Percentiles rank a stretch among this genome's conserved stretches.
Evolutionary conservation across 176 grass and related monocot species (phyloP).

Genomic region (Leersia perrieri): DNA sequence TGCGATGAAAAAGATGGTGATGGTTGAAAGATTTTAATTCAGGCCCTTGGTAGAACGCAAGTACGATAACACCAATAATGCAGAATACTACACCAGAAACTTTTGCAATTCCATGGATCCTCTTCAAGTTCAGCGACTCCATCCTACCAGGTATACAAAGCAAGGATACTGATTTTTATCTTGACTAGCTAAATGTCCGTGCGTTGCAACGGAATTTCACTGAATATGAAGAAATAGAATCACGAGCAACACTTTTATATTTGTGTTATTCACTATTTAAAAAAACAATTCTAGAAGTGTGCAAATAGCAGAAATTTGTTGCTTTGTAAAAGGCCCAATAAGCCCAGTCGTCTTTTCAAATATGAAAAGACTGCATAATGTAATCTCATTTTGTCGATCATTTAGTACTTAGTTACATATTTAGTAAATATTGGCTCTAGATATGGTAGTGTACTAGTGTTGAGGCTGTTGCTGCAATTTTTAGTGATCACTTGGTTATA

Average conservation of each 20-base stretch:
- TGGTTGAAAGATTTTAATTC: slow-evolving; percentile 49
- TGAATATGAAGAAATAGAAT: too few relatives aligned
- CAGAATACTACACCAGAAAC: slow-evolving; percentile 32
- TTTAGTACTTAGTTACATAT: neutral
- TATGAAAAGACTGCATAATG: neutral
- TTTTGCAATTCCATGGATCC: slow-evolving; percentile 46
- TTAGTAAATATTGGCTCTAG: neutral
- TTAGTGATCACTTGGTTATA: too few relatives aligned
- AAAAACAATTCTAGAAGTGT: too few relatives aligned
- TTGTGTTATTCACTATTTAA: too few relatives aligned
- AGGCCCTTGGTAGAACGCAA: slow-evolving; percentile 62
- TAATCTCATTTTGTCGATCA: neutral
- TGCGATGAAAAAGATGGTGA: slow-evolving; percentile 17
- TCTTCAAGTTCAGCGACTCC: slow-evolving; percentile 53
- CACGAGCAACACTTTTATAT: too few relatives aligned
- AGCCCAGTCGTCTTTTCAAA: too few relatives aligned
- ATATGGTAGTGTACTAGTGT: neutral
- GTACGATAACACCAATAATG: slow-evolving; percentile 25
- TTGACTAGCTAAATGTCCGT: neutral
- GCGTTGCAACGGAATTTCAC: too few relatives aligned
- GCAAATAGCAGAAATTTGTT: too few relatives aligned
- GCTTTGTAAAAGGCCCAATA: too few relatives aligned
- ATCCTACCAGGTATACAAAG: slow-evolving; percentile 33
- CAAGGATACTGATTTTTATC: neutral
- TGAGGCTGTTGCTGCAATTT: neutral